Conservation (phyloP, 2,329 filamentous ascomycete species). For the Lasiodiplodia citricola region DNA sequence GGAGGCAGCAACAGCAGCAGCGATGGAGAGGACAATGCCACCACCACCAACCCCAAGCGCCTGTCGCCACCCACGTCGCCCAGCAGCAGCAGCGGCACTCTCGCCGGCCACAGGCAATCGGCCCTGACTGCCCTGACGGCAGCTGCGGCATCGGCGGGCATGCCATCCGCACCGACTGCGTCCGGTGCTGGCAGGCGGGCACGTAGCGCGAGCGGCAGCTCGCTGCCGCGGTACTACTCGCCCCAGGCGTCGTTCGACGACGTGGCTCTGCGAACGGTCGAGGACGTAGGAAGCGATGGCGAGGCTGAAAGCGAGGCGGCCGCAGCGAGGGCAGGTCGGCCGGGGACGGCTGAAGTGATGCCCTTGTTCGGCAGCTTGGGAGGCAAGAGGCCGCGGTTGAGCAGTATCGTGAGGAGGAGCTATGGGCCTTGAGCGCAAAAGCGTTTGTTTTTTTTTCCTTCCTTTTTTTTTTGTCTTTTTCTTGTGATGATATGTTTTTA, state of each 20-base stretch:
- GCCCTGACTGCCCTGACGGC: not conserved
- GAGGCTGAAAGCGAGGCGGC: not conserved
- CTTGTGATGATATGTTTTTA: not conserved
- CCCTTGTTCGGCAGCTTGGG: constrained; percentile 1
- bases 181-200: not conserved
- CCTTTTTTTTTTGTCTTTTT: not conserved
- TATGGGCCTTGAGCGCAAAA: constrained; percentile 8
- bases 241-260: constrained; percentile 12
- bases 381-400: not conserved
- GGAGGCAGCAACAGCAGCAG: not conserved
- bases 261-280: constrained; percentile 14
- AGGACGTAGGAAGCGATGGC: not conserved
- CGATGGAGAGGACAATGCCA: not conserved
- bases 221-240: constrained; percentile 16
- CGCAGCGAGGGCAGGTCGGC: not conserved
- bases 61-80: not conserved
- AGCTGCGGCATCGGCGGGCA: not conserved
- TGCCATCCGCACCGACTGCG: not conserved
- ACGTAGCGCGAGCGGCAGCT: constrained; percentile 14
- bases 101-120: not conserved
- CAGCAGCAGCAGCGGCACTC: not conserved
- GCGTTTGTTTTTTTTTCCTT: not conserved
- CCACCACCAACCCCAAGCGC: not conserved
- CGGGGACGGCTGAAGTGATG: not conserved
- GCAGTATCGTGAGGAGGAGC: constrained; percentile 1